Evolutionary conservation across 129 eudicot species (phyloP).

Genomic region (Helianthus tuberosus): DNA sequence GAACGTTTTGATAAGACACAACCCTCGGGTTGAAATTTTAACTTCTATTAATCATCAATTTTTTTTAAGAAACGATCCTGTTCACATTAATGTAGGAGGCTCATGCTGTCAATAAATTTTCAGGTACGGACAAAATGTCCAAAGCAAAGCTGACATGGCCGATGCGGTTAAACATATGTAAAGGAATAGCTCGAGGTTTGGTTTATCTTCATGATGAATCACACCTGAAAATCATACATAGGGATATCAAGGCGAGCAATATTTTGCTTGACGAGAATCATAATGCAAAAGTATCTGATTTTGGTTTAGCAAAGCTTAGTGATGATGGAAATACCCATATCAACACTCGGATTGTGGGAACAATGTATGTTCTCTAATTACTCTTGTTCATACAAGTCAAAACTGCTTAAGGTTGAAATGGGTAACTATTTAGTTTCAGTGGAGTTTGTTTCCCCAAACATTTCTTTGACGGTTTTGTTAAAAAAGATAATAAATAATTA

Average conservation of each 20-base stretch:
- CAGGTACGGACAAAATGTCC: conserved; percentile 46
- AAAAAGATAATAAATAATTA: not conserved
- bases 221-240: conserved; percentile 28
- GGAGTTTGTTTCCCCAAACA: not conserved
- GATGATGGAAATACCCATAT: conserved; percentile 75
- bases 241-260: not conserved
- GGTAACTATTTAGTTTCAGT: not conserved
- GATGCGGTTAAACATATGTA: conserved; percentile 66
- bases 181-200: conserved; percentile 75
- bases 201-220: conserved; percentile 83
- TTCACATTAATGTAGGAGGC: not conserved
- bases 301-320: conserved; percentile 78
- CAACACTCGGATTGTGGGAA: conserved; percentile 82
- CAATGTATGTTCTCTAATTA: conserved; percentile 51
- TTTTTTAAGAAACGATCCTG: not conserved
- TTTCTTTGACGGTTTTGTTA: not conserved
- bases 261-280: conserved; percentile 73
- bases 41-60: not conserved
- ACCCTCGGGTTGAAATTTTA: not conserved
- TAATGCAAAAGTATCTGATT: conserved; percentile 77
- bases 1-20: not conserved
- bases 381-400: not conserved
- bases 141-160: conserved; percentile 68
- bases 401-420: not conserved
- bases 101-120: not conserved